Evolutionary conservation across 2,329 filamentous ascomycete genomes (phyloP).

Genomic region (Trichophyton schoenleinii): DNA sequence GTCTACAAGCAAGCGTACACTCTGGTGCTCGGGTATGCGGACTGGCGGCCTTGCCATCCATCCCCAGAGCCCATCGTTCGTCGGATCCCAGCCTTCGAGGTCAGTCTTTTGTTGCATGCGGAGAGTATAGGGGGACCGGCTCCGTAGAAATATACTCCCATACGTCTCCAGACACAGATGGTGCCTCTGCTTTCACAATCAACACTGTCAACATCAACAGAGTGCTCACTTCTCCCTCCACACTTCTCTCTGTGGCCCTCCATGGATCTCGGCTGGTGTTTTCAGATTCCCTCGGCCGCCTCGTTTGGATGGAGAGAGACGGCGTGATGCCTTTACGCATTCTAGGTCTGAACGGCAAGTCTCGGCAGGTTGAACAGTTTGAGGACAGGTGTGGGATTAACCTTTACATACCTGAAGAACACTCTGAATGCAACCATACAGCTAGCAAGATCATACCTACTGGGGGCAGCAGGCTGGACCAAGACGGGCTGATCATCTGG

Average conservation of each 20-base stretch:
- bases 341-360: constrained; percentile 43
- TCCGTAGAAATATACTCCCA: constrained; percentile 68
- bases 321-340: constrained; percentile 46
- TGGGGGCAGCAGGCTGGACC: constrained; percentile 21
- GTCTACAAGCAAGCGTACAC: constrained; percentile 63
- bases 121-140: constrained; percentile 84
- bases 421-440: constrained; percentile 40
- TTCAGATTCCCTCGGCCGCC: constrained; percentile 67
- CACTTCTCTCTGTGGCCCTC: constrained; percentile 65
- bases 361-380: not conserved
- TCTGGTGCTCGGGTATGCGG: constrained; percentile 70
- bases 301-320: constrained; percentile 88
- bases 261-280: constrained; percentile 75
- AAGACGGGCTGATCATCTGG: constrained; percentile 70
- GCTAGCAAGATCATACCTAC: constrained; percentile 67
- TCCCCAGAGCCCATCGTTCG: constrained; percentile 42
- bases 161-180: constrained; percentile 10
- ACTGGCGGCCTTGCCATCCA: constrained; percentile 49
- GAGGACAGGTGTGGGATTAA: too few species aligned
- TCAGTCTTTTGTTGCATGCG: constrained; percentile 64
- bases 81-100: constrained; percentile 37
- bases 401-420: not conserved
- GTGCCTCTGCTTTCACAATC: not conserved
- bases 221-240: constrained; percentile 67
- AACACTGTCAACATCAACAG: constrained; percentile 54